A percentile compares a stretch with the other conserved stretches of the same genome.
phyloP scores from a whole-genome alignment of 352 stramenopile species.

The Pythium apleroticum region DNA sequence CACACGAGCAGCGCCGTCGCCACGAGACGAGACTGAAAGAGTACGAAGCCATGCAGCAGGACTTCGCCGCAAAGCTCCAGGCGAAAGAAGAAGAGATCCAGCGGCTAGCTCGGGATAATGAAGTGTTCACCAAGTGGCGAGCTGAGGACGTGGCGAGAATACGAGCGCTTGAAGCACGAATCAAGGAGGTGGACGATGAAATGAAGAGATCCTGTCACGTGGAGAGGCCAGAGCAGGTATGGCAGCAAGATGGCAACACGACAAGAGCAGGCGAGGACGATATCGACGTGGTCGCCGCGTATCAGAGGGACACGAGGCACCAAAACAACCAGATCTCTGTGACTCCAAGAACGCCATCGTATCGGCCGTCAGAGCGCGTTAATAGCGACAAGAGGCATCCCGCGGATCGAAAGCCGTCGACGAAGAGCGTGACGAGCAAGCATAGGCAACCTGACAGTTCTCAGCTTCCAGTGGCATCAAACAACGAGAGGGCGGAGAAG shows the following conservation, averaged over 20 bases:
- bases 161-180: conserved; percentile 37
- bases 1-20: conserved; percentile 45
- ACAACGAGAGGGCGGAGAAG: conserved; percentile 1
- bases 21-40: conserved; percentile 61
- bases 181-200: conserved; percentile 10
- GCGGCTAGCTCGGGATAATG: conserved; percentile 54
- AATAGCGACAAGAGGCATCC: neutral
- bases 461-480: neutral
- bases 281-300: neutral
- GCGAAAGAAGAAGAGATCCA: conserved; percentile 65
- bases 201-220: neutral
- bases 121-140: conserved; percentile 58
- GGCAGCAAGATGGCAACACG: neutral
- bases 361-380: neutral
- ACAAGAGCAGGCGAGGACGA: neutral
- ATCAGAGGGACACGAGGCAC: neutral
- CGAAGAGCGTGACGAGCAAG: neutral
- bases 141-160: conserved; percentile 52
- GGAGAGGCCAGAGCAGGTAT: neutral
- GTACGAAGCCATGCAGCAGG: conserved; percentile 41
- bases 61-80: conserved; percentile 54
- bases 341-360: neutral
- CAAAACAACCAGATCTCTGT: conserved; percentile 8
- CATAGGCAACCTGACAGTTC: neutral
- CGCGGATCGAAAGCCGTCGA: conserved; percentile 11